A percentile compares a stretch with the other conserved stretches of the same genome.
Evolutionary conservation across 768 basidiomycete species (phyloP).

Genomic region (Suillus cothurnatus): DNA sequence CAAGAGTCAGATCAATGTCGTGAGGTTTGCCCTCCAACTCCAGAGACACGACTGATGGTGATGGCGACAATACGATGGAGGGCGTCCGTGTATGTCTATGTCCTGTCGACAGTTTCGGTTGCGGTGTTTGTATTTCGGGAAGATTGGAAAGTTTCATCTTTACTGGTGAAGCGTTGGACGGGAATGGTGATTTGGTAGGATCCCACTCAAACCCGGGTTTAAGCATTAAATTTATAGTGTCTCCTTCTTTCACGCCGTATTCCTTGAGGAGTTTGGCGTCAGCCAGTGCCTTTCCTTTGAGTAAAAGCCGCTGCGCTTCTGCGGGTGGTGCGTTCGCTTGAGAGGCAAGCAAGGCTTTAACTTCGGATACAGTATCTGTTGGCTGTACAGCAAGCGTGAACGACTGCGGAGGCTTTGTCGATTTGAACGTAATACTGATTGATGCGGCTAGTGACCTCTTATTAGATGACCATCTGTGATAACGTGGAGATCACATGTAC

Average conservation of each 20-base stretch:
- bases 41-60: slow-evolving; percentile 53
- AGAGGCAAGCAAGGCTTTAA: slow-evolving; percentile 76
- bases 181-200: slow-evolving; percentile 39
- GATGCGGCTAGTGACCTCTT: slow-evolving; percentile 17
- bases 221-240: slow-evolving; percentile 84
- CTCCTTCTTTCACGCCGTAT: slow-evolving; percentile 80
- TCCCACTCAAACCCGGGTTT: slow-evolving; percentile 77
- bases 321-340: slow-evolving; percentile 72
- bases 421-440: slow-evolving; percentile 84
- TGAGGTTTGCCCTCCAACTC: slow-evolving; percentile 47
- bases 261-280: slow-evolving; percentile 90
- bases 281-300: slow-evolving; percentile 93
- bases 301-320: slow-evolving; percentile 80
- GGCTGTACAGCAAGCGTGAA: slow-evolving; percentile 73
- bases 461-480: slow-evolving; percentile 15
- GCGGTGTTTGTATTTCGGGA: slow-evolving; percentile 26
- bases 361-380: slow-evolving; percentile 79
- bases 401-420: slow-evolving; percentile 80
- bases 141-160: slow-evolving; percentile 25
- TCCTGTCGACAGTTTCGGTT: slow-evolving; percentile 30
- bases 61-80: slow-evolving; percentile 77
- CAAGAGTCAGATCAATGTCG: slow-evolving; percentile 72
- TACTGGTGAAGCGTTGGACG: slow-evolving; percentile 19
- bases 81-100: slow-evolving; percentile 68
- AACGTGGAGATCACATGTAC: slow-evolving; percentile 25